Conservation (phyloP, 352 stramenopile species). For the Phytophthora rubi region DNA sequence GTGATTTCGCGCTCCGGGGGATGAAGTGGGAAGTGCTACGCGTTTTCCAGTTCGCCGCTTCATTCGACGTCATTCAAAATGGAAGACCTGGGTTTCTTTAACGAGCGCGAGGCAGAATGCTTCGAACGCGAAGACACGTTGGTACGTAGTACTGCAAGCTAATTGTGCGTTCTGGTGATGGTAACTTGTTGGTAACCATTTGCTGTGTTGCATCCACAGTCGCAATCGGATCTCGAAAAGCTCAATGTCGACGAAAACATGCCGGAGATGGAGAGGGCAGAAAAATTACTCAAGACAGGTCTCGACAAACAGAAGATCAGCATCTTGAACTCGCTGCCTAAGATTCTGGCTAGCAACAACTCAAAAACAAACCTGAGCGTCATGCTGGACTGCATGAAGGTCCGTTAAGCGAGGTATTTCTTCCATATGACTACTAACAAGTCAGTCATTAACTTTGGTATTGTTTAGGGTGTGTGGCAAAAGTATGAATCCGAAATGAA, state of each 20-base stretch:
- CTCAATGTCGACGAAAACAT: slow-evolving; percentile 88
- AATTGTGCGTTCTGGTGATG: not conserved
- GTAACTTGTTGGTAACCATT: not conserved
- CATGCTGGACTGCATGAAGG: slow-evolving; percentile 82
- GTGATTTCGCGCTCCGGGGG: slow-evolving; percentile 33
- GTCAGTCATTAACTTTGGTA: not conserved
- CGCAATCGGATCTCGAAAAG: slow-evolving; percentile 83
- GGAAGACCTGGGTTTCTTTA: slow-evolving; percentile 86
- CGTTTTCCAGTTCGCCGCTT: slow-evolving; percentile 32
- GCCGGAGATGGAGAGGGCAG: slow-evolving; percentile 77
- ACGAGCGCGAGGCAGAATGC: slow-evolving; percentile 84
- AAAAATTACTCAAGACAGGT: slow-evolving; percentile 78
- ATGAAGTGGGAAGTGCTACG: slow-evolving; percentile 43
- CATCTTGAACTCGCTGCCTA: slow-evolving; percentile 69
- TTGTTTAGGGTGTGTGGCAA: slow-evolving; percentile 62
- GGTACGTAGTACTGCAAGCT: slow-evolving; percentile 41
- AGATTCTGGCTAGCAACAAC: slow-evolving; percentile 76
- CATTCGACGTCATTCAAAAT: slow-evolving; percentile 42
- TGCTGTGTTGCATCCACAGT: slow-evolving; percentile 41
- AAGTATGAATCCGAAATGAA: slow-evolving; percentile 66
- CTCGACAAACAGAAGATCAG: slow-evolving; percentile 86
- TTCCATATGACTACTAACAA: not conserved
- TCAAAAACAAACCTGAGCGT: slow-evolving; percentile 70
- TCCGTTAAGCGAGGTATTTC: slow-evolving; percentile 11
- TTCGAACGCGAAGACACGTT: slow-evolving; percentile 84